A percentile compares a stretch with the other conserved stretches of the same genome.
phyloP scores from a whole-genome alignment of 768 basidiomycete species.

The Mycena olivaceomarginata region DNA sequence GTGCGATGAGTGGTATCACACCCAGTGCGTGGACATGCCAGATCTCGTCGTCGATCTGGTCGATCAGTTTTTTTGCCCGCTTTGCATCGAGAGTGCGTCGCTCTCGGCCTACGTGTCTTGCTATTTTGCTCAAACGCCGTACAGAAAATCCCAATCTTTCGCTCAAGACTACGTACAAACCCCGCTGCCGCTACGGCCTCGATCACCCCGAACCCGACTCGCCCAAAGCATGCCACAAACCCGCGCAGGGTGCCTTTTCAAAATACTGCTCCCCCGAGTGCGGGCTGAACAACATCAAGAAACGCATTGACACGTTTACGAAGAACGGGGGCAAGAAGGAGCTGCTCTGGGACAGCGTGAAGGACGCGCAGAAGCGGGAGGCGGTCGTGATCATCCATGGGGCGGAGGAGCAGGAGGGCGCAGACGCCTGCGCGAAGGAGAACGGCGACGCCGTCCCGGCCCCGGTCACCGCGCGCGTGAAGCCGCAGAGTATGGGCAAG shows the following conservation, averaged over 20 bases:
- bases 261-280: slow-evolving; percentile 96
- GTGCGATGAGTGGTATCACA: slow-evolving; percentile 97
- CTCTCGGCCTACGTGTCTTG: not conserved
- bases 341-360: slow-evolving; percentile 85
- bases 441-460: slow-evolving; percentile 39
- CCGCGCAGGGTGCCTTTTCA: slow-evolving; percentile 88
- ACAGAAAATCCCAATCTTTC: slow-evolving; percentile 76
- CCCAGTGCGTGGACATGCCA: slow-evolving; percentile 87
- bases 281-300: slow-evolving; percentile 83
- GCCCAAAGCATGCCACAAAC: slow-evolving; percentile 84
- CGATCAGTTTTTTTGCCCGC: slow-evolving; percentile 94
- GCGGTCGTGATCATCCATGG: slow-evolving; percentile 75
- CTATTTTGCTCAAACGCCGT: slow-evolving; percentile 27
- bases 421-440: slow-evolving; percentile 48
- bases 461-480: slow-evolving; percentile 44
- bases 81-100: slow-evolving; percentile 83
- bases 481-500: slow-evolving; percentile 65
- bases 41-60: slow-evolving; percentile 91
- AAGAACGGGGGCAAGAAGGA: slow-evolving; percentile 78
- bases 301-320: slow-evolving; percentile 77
- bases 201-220: slow-evolving; percentile 78
- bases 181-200: slow-evolving; percentile 83
- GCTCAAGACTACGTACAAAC: slow-evolving; percentile 87
- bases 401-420: slow-evolving; percentile 47
- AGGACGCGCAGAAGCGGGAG: slow-evolving; percentile 80